Percentiles rank a stretch among this genome's conserved stretches.
Conservation (phyloP, 169 alveolate species). For the Plasmodium chabaudi region DNA sequence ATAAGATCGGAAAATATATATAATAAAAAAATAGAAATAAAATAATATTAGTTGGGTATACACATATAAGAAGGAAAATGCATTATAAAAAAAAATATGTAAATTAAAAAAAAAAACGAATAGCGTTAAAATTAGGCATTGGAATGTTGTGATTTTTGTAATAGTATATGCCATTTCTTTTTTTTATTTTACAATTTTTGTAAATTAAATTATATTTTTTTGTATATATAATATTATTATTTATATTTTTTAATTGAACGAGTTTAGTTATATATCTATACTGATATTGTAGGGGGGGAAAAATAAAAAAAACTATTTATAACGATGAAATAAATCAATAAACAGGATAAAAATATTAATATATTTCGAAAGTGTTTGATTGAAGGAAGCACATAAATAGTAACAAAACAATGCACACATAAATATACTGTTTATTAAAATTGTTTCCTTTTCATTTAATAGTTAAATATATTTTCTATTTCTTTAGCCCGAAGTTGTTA, state of each 20-base stretch:
- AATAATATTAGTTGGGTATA: too few relatives aligned
- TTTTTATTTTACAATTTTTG: too few relatives aligned
- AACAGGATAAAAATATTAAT: not conserved
- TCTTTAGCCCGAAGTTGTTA: not conserved
- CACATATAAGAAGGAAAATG: too few relatives aligned
- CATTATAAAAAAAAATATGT: too few relatives aligned
- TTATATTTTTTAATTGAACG: not conserved
- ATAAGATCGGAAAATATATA: too few relatives aligned
- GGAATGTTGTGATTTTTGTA: too few relatives aligned
- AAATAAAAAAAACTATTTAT: not conserved
- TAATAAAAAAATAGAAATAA: too few relatives aligned
- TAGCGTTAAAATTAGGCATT: too few relatives aligned
- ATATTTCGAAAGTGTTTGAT: not conserved
- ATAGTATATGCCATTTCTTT: too few relatives aligned
- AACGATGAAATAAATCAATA: not conserved
- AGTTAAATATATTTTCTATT: not conserved
- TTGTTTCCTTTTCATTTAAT: not conserved
- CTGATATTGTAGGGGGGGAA: not conserved
- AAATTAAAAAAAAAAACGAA: too few relatives aligned
- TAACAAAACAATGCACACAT: not conserved
- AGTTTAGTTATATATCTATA: not conserved
- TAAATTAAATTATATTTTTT: not conserved
- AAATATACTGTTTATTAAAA: not conserved
- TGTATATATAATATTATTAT: not conserved
- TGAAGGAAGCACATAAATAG: not conserved